A percentile compares a stretch with the other conserved stretches of the same genome.
Conservation (phyloP, 805 yeast genomes). For the Candida peoriensis region DNA sequence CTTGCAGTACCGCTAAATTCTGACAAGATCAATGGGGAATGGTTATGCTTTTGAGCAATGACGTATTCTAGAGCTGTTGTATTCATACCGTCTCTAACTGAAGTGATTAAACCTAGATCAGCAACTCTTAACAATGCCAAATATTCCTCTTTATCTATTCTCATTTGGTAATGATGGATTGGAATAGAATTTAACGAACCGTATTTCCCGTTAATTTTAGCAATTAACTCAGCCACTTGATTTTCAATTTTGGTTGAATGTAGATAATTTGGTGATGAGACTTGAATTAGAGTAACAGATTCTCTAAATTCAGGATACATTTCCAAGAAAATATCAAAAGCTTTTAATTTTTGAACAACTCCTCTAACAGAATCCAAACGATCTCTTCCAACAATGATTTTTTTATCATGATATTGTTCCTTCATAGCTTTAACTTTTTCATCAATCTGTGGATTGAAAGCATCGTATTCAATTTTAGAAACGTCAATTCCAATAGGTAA, state of each 20-base stretch:
- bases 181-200: slow-evolving; percentile 84
- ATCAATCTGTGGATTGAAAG: slow-evolving; percentile 42
- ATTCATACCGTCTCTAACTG: slow-evolving; percentile 94
- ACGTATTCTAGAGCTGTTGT: slow-evolving; percentile 92
- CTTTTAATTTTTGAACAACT: slow-evolving; percentile 87
- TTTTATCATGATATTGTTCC: slow-evolving; percentile 56
- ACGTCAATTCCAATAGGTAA: slow-evolving; percentile 91
- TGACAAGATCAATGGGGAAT: slow-evolving; percentile 76
- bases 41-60: slow-evolving; percentile 71
- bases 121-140: slow-evolving; percentile 84
- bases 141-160: slow-evolving; percentile 84
- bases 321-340: slow-evolving; percentile 81
- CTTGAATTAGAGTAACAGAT: slow-evolving; percentile 85
- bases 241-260: slow-evolving; percentile 62
- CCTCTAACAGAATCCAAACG: slow-evolving; percentile 89
- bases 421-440: slow-evolving; percentile 62
- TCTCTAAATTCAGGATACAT: slow-evolving; percentile 92
- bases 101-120: slow-evolving; percentile 82
- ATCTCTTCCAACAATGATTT: slow-evolving; percentile 90
- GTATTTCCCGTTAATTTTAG: slow-evolving; percentile 76
- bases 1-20: slow-evolving; percentile 91
- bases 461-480: slow-evolving; percentile 56
- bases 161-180: slow-evolving; percentile 87
- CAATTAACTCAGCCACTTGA: slow-evolving; percentile 77
- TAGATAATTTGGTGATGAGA: slow-evolving; percentile 62